These are phyloP conservation scores for Beta macrorhiza DNA, from an alignment of 179 eudicot species.

Conservation along the genomic window DNA sequence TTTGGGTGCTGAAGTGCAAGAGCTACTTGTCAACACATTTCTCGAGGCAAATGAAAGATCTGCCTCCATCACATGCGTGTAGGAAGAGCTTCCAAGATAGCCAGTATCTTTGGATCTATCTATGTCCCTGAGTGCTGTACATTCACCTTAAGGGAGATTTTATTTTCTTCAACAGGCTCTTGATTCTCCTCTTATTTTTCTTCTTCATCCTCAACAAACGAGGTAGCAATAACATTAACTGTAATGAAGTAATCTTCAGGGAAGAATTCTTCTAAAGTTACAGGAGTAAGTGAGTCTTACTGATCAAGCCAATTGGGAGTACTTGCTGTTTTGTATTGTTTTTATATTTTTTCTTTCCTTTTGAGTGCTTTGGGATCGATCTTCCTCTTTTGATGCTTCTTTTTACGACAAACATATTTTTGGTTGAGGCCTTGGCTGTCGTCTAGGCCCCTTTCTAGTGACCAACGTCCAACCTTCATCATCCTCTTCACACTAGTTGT, in stretches of 20 bases:
- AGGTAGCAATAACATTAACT: not conserved
- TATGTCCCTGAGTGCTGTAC: no score
- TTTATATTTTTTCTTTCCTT: not conserved
- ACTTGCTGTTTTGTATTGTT: no score
- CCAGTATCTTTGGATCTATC: not conserved
- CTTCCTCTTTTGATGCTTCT: no score
- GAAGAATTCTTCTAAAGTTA: not conserved
- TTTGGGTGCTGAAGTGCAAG: not conserved
- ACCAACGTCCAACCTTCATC: no score
- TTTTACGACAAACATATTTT: no score
- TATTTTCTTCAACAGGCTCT: no score
- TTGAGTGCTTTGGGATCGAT: not conserved
- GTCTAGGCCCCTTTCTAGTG: no score
- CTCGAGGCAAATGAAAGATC: not conserved
- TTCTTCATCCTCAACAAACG: not conserved
- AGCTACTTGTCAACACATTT: not conserved
- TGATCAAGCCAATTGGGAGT: not conserved
- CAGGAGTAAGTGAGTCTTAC: no score
- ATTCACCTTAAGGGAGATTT: no score
- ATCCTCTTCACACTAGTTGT: no score
- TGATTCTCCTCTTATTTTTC: no score
- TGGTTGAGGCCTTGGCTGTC: no score
- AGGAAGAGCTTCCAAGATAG: not conserved
- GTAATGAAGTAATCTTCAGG: not conserved
- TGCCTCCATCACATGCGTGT: slow-evolving; percentile 7